These are phyloP conservation scores for Fusarium sp. DNA, from an alignment of 2,329 filamentous ascomycete genomes.

Conservation along the genomic window DNA sequence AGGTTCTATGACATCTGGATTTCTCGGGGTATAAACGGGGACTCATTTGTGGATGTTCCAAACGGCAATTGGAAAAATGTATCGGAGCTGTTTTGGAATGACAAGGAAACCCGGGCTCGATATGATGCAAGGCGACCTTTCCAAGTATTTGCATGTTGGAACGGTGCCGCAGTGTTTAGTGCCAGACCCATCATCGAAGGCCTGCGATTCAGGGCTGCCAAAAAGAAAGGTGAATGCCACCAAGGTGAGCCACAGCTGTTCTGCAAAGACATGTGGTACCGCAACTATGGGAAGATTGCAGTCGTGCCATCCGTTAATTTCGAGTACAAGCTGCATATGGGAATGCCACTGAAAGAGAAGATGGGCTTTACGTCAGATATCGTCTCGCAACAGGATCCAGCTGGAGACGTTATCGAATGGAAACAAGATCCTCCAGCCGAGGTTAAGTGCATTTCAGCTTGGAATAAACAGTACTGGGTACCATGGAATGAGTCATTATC, in stretches of 20 bases:
- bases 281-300: conserved; percentile 61
- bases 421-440: conserved; percentile 54
- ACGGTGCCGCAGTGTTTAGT: conserved; percentile 61
- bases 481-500: background rate
- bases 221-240: conserved; percentile 56
- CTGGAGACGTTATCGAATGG: conserved; percentile 56
- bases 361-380: conserved; percentile 60
- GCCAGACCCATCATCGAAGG: conserved; percentile 10
- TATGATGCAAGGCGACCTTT: conserved; percentile 57
- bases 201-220: conserved; percentile 56
- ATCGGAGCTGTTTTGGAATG: conserved; percentile 64
- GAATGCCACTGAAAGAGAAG: conserved; percentile 57
- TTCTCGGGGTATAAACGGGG: conserved; percentile 61
- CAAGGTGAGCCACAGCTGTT: conserved; percentile 66
- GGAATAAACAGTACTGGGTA: conserved; percentile 33
- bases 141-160: conserved; percentile 71
- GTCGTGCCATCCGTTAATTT: conserved; percentile 66
- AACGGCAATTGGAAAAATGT: conserved; percentile 55
- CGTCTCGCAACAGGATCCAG: conserved; percentile 43
- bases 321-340: conserved; percentile 60
- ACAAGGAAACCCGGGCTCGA: conserved; percentile 50
- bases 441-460: conserved; percentile 57
- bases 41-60: conserved; percentile 64
- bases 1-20: conserved; percentile 67
- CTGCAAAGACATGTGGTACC: conserved; percentile 66